Evolutionary conservation across 495 filamentous ascomycete species (phyloP), one percentile per base, ranked within the genome.

Genomic region (Evernia prunastri): DNA sequence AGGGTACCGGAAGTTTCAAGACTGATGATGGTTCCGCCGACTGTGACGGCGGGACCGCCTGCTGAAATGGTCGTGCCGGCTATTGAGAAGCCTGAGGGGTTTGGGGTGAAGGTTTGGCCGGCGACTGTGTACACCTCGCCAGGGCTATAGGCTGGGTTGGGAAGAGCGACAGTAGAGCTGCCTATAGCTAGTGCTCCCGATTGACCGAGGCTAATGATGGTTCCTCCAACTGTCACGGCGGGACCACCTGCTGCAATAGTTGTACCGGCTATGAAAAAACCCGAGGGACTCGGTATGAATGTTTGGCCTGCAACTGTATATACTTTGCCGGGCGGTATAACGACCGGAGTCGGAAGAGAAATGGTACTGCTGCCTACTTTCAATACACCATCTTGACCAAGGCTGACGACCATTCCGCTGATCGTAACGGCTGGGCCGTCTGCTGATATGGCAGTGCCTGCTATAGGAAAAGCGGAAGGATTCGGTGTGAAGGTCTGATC

Each of bases 21-120:
- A 29, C 60, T 57, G 31, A 63, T 53, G n/a, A 61, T 42, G 3
- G 57, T 68, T 31, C 59, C 64, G 17, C 27, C 18, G 27, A 63
- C 25, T n/a, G 56, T 60, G 23, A 64, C 33, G 13, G 65, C 47
- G n/a, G 54, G 43, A n/a, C 20, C 54, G 17, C 67, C 67, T 20
- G 67, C 65, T 39, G 49, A 42, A 33, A 69, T 29, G 47, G 35
- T 59, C 4, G 37, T 59, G 13, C 62, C 64, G n/a, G 23, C 56
- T 15, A 69, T 49, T 15, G 37, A 27, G 29, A 62, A 57, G 8
- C 57, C 57, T n/a, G 66, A 43, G 9, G 63, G 43, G 25, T 66
- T 58, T 11, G 66, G 57, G 4, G 40, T 54, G 51, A 63, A 59
- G 12, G 42, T 18, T n/a, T 70, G 36, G 45, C 45, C 59, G 5